These are phyloP conservation scores for Chytriomyces hyalinus DNA, from an alignment of 192 early-diverging fungal genomes.

Conservation along the genomic window DNA sequence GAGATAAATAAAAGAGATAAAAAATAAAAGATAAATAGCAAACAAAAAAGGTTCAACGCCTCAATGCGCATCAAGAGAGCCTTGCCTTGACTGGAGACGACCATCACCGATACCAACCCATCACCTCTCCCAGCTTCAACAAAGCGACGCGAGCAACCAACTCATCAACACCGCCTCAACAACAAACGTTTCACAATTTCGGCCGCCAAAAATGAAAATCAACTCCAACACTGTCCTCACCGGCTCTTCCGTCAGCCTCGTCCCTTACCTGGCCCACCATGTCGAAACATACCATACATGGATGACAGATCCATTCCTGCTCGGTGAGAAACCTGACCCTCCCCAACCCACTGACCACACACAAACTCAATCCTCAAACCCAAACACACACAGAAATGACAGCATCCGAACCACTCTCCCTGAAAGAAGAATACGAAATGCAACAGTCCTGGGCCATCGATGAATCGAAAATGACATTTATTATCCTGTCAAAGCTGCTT, in stretches of 20 bases:
- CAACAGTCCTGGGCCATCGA: constrained; percentile 88
- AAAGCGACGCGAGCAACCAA: too few species aligned
- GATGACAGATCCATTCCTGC: constrained; percentile 91
- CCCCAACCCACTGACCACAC: too few species aligned
- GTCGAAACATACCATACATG: constrained; percentile 91
- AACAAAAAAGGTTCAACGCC: too few species aligned
- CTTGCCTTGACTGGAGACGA: too few species aligned
- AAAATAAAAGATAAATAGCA: too few species aligned
- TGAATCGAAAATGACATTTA: constrained; percentile 61
- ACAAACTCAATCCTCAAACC: not conserved
- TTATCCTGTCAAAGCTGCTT: constrained; percentile 32
- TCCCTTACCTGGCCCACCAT: constrained; percentile 87
- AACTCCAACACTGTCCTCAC: constrained; percentile 29
- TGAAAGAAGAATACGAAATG: constrained; percentile 97
- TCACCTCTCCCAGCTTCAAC: too few species aligned
- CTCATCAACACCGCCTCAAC: too few species aligned
- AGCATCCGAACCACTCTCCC: constrained; percentile 88
- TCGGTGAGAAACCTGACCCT: constrained; percentile 52
- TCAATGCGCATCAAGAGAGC: too few species aligned
- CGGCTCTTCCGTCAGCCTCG: constrained; percentile 68
- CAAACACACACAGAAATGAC: constrained; percentile 74
- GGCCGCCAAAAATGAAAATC: constrained; percentile 23
- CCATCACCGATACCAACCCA: too few species aligned
- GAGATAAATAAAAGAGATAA: too few species aligned
- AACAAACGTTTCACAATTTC: too few species aligned